These are phyloP conservation scores for Backusella circina DNA, from an alignment of 192 early-diverging fungal species.

Conservation along the genomic window DNA sequence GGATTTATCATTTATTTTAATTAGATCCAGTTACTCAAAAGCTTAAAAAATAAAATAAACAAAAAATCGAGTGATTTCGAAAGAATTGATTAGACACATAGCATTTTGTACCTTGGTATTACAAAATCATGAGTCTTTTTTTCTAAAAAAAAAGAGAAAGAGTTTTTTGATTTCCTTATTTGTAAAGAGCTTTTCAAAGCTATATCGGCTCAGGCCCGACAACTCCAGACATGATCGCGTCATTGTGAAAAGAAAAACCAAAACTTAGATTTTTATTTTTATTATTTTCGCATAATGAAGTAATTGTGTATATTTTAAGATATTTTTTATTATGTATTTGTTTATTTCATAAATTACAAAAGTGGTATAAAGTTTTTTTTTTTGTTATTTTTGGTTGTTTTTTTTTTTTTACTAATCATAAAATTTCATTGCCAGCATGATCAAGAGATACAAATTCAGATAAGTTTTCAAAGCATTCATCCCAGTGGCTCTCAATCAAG, in stretches of 20 bases:
- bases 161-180: neutral
- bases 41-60: neutral
- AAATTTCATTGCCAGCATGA: neutral
- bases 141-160: neutral
- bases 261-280: neutral
- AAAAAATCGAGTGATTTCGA: neutral
- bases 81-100: neutral
- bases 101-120: neutral
- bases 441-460: conserved; percentile 1
- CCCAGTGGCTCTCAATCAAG: neutral
- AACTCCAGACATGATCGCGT: neutral
- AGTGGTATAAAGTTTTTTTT: neutral
- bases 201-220: neutral
- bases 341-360: conserved; percentile 1
- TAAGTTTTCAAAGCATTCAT: neutral
- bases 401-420: neutral
- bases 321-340: neutral
- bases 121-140: neutral
- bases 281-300: neutral
- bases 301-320: neutral
- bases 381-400: neutral
- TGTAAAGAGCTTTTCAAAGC: neutral
- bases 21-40: neutral
- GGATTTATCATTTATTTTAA: neutral
- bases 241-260: neutral